Conservation (phyloP, 78 protist species). For the Diacronema lutheri region DNA sequence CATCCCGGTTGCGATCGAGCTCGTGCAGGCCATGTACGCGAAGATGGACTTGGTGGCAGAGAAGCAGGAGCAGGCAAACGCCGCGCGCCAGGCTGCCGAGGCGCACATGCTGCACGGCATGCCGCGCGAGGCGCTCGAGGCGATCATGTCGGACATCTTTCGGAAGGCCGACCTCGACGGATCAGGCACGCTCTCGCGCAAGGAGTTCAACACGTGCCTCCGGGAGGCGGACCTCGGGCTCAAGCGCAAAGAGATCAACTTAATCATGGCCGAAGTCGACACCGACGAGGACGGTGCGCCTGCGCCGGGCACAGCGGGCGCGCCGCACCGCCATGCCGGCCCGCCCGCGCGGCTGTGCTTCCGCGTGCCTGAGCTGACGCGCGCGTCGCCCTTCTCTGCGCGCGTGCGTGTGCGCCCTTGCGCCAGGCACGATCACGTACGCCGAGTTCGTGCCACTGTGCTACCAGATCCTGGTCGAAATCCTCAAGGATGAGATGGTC, state of each 20-base stretch:
- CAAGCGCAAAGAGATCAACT: background rate
- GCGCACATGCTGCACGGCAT: background rate
- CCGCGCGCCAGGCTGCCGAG: background rate
- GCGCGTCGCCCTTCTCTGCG: too few relatives aligned
- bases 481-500: background rate
- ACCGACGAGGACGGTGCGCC: background rate
- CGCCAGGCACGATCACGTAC: background rate
- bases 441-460: background rate
- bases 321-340: too few relatives aligned
- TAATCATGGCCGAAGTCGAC: background rate
- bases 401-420: too few relatives aligned
- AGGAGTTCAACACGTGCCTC: background rate
- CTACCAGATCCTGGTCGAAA: background rate
- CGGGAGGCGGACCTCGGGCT: constrained; percentile 1
- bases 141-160: background rate
- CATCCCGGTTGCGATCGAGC: background rate
- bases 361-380: too few relatives aligned
- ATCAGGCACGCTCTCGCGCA: background rate
- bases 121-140: background rate
- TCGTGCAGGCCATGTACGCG: constrained; percentile 2
- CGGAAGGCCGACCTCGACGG: constrained; percentile 1
- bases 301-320: too few relatives aligned
- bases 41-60: background rate
- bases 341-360: too few relatives aligned
- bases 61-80: background rate